phyloP scores from a whole-genome alignment of 2,329 filamentous ascomycete genomes.

The Delphinella strobiligena region DNA sequence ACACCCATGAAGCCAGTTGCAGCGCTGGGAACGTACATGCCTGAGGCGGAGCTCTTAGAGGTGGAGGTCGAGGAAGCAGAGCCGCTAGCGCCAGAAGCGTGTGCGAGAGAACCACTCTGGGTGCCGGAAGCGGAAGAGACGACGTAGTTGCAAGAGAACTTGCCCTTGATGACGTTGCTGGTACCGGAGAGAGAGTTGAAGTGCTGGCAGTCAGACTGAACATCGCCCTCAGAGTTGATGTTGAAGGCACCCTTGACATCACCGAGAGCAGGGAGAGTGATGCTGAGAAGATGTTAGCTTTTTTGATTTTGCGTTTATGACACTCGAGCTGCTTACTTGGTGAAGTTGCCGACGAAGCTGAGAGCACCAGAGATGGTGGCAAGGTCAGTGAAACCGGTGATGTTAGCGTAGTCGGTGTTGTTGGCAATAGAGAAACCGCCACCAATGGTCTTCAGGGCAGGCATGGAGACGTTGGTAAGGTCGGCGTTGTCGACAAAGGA shows the following conservation, averaged over 20 bases:
- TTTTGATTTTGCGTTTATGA: background rate
- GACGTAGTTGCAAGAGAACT: conserved; percentile 29
- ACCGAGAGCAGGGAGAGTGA: conserved; percentile 48
- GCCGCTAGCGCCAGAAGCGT: conserved; percentile 21
- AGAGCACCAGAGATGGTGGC: conserved; percentile 65
- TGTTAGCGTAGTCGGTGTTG: conserved; percentile 61
- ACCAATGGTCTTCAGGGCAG: conserved; percentile 52
- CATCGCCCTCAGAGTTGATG: too few species aligned
- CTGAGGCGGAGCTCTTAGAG: conserved; percentile 11
- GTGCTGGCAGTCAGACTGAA: conserved; percentile 26
- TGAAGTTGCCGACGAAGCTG: conserved; percentile 74
- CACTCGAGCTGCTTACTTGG: conserved; percentile 48
- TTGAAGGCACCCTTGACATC: conserved; percentile 39
- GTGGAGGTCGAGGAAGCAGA: conserved; percentile 16
- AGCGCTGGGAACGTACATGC: conserved; percentile 24
- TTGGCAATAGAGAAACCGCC: conserved; percentile 81
- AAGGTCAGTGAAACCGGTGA: conserved; percentile 59
- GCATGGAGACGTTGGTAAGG: conserved; percentile 64
- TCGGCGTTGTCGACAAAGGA: conserved; percentile 45
- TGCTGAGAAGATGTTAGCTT: conserved; percentile 39
- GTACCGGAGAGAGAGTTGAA: conserved; percentile 29
- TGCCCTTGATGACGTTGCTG: conserved; percentile 31
- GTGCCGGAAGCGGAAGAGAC: conserved; percentile 24
- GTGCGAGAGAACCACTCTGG: too few species aligned
- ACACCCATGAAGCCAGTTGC: conserved; percentile 34